These are phyloP conservation scores for Dysphania ambrosioides DNA, from an alignment of 148 eudicot species.

Conservation along the genomic window DNA sequence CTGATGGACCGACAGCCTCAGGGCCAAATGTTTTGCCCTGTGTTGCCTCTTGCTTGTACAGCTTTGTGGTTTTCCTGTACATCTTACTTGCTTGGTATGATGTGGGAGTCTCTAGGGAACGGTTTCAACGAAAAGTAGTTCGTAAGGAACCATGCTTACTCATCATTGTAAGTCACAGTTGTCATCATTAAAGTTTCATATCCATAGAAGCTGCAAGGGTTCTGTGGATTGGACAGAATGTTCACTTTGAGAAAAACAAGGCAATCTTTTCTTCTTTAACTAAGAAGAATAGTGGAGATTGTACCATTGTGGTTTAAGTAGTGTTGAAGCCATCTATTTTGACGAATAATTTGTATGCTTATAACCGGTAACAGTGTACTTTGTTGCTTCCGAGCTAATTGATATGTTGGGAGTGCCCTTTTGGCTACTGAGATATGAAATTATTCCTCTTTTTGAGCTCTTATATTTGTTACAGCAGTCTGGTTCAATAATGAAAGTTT, in stretches of 20 bases:
- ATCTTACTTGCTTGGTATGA: background rate
- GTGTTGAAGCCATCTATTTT: background rate
- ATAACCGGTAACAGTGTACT: background rate
- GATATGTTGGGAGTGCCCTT: background rate
- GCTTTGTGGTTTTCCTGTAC: background rate
- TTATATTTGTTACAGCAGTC: background rate
- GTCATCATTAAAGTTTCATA: background rate
- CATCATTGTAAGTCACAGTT: background rate
- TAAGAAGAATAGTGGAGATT: background rate
- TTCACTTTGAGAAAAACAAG: background rate
- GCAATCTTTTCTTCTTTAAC: background rate
- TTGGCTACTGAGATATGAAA: background rate
- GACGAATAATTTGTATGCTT: background rate
- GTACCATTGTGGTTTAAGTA: background rate
- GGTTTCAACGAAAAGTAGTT: background rate
- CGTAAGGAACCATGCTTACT: background rate
- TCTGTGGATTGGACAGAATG: background rate
- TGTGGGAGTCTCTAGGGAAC: background rate
- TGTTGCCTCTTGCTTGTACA: background rate
- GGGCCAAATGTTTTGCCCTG: background rate
- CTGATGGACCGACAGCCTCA: background rate
- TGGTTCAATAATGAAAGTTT: background rate
- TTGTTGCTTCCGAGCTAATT: background rate
- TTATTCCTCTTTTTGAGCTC: background rate
- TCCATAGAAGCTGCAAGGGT: no score